Evolutionary conservation across 2,329 filamentous ascomycete species (phyloP), one percentile per base, ranked within the genome.

Genomic region (Ceratocystis harringtonii): DNA sequence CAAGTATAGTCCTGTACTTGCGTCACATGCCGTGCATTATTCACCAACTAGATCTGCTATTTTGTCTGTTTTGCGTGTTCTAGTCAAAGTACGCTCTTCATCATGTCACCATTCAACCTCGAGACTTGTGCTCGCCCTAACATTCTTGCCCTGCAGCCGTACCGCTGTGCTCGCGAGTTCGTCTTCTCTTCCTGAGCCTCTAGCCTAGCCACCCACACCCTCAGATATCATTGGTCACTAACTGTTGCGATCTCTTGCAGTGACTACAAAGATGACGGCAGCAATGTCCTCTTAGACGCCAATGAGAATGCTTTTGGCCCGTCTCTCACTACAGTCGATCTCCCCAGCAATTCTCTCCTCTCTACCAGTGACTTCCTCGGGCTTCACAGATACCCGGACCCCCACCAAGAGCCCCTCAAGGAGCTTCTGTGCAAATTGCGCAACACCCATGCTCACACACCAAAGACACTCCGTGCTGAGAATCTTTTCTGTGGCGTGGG

Each of bases 191-290:
- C 69, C 69, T 67, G 3, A 32, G 6, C 19, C 48, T 25, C 48
- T 10, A 52, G 19, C 17, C 32, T 57, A 4, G 5, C 52, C 17
- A 4, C 6, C 52, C 17, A 10, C 15, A 12, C 12, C 8, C 17
- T 6, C 17, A 15, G 52, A 30, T 57, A 22, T 57, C 1, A n/a
- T 17, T 12, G 44, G 19, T 15, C 55, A n/a, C 55, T 57, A 43
- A 48, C 3, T 32, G 65, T 1, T 41, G 71, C 62, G 72, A 61
- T 62, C 73, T 71, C 64, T 72, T 62, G 63, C 73, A 95, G 90
- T 78, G 94, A 99, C 82, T 97, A 99, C 83, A 96, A 99, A 78
- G 92, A 99, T 75, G 89, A 99, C 74, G 94, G 94, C 70, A 92
- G 86, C 67, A 97, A 97, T 73, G 85, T 97, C 71, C 86, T 99